phyloP scores from a whole-genome alignment of 495 filamentous ascomycete genomes.

The Viridothelium virens region DNA sequence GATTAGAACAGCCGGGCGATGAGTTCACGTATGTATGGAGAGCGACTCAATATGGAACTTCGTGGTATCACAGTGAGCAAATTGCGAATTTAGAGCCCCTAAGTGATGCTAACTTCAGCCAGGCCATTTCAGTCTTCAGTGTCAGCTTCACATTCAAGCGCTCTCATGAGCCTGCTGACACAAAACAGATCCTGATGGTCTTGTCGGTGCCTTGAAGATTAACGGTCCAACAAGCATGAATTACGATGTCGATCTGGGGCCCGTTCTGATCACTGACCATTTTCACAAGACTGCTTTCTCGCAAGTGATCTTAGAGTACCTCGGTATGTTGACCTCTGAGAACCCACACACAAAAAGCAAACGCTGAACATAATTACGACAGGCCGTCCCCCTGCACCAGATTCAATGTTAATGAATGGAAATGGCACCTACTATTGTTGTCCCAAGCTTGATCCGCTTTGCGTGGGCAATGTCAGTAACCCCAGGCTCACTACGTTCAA shows the following conservation, averaged over 20 bases:
- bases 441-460: neutral
- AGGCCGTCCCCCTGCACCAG: no score
- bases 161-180: neutral
- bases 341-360: no score
- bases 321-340: neutral
- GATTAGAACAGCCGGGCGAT: slow-evolving; percentile 11
- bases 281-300: slow-evolving; percentile 16
- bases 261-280: slow-evolving; percentile 33
- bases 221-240: slow-evolving; percentile 32
- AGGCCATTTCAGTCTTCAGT: neutral
- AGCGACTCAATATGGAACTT: slow-evolving; percentile 31
- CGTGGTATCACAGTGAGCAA: slow-evolving; percentile 31
- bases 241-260: slow-evolving; percentile 28
- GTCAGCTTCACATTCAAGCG: neutral
- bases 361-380: no score
- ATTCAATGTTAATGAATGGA: neutral
- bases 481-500: slow-evolving; percentile 16
- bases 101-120: no score
- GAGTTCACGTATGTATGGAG: slow-evolving; percentile 26
- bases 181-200: slow-evolving; percentile 21
- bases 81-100: neutral
- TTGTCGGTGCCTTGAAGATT: slow-evolving; percentile 34
- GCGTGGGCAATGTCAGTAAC: neutral
- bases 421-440: neutral
- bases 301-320: neutral